These are phyloP conservation scores for Leishmania turanica DNA, from an alignment of 208 protist genomes.

Conservation along the genomic window DNA sequence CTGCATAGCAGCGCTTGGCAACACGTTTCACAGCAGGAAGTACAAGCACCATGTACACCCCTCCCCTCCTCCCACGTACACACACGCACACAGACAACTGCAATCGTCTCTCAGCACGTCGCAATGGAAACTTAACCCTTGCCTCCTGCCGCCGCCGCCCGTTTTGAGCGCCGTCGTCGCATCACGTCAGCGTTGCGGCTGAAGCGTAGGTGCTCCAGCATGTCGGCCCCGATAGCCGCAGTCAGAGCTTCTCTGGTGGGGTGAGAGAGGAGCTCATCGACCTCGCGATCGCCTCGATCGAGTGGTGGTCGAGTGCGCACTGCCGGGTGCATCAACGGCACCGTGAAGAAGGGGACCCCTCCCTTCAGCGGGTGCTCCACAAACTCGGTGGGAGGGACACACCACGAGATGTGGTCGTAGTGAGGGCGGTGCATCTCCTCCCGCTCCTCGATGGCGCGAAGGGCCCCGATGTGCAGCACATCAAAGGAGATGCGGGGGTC, in stretches of 20 bases:
- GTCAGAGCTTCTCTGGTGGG: conserved; percentile 13
- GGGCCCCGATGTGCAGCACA: conserved; percentile 58
- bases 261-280: conserved; percentile 11
- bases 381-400: conserved; percentile 11
- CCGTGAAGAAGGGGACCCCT: conserved; percentile 10
- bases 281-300: conserved; percentile 12
- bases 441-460: conserved; percentile 41
- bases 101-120: neutral
- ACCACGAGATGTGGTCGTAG: conserved; percentile 20
- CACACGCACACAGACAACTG: neutral
- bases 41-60: neutral
- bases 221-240: conserved; percentile 19
- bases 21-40: neutral
- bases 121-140: neutral
- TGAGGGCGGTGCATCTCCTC: conserved; percentile 16
- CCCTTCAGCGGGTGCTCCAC: neutral
- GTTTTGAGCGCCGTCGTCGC: conserved; percentile 7
- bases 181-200: neutral
- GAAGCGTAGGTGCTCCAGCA: conserved; percentile 25
- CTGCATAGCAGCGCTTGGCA: neutral
- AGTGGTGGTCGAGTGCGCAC: conserved; percentile 21
- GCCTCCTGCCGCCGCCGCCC: neutral
- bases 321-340: conserved; percentile 18
- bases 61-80: neutral
- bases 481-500: conserved; percentile 77